These are phyloP conservation scores for Otatea glauca DNA, from an alignment of 176 grass and related monocot species.

Conservation along the genomic window DNA sequence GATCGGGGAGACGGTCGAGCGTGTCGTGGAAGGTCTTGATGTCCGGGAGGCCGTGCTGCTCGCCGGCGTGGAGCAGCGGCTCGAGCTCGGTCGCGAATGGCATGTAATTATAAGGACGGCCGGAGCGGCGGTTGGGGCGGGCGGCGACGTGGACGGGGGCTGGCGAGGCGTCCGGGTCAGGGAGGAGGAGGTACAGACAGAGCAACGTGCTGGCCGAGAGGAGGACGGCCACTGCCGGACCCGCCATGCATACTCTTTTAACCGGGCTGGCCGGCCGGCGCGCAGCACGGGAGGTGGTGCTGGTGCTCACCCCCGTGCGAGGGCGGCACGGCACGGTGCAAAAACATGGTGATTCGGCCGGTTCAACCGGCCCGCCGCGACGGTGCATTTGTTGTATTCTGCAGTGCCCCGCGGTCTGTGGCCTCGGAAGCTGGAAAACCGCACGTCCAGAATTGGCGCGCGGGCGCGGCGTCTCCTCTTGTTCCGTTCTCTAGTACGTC, in stretches of 20 bases:
- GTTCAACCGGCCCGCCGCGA: neutral
- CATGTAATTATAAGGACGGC: neutral
- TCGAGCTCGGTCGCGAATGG: neutral
- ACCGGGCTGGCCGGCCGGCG: too few relatives aligned
- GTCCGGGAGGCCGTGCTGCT: conserved; percentile 40
- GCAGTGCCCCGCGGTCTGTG: neutral
- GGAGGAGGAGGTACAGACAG: neutral
- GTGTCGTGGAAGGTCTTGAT: conserved; percentile 25
- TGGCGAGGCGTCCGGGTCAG: neutral
- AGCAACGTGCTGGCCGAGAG: neutral
- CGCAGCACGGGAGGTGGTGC: neutral
- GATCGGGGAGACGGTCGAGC: neutral
- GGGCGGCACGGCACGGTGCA: neutral
- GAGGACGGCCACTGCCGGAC: neutral
- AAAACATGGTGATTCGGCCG: neutral
- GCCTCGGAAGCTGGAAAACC: neutral
- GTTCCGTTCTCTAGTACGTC: too few relatives aligned
- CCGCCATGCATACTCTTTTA: neutral
- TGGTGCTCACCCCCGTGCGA: neutral
- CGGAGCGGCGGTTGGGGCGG: neutral
- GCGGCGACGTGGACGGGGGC: neutral
- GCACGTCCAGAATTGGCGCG: neutral
- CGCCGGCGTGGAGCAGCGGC: neutral
- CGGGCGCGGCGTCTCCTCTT: too few relatives aligned
- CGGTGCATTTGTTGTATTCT: neutral